phyloP scores from a whole-genome alignment of 768 basidiomycete genomes.

The Lactifluus echinatus region DNA sequence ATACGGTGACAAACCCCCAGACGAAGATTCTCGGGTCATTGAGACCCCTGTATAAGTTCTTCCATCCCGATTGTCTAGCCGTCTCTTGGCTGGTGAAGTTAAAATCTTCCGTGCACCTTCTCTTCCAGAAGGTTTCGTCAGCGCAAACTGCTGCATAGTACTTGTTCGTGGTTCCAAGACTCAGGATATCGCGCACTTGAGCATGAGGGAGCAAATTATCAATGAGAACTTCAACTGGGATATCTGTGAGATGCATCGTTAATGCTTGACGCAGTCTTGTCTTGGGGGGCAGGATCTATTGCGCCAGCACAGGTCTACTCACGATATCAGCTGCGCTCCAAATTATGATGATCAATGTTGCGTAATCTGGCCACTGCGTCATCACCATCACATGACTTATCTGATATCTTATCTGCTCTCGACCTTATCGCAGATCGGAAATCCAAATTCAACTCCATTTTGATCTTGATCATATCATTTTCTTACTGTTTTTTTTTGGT shows the following conservation, averaged over 20 bases:
- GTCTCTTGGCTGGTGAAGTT: conserved; percentile 68
- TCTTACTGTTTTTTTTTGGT: background rate
- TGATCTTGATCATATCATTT: background rate
- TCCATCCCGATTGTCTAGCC: conserved; percentile 72
- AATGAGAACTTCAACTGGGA: conserved; percentile 72
- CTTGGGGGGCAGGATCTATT: background rate
- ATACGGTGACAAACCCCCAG: conserved; percentile 45
- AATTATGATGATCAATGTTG: no score
- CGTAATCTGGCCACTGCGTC: background rate
- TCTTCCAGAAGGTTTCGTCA: conserved; percentile 77
- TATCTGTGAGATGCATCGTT: conserved; percentile 37
- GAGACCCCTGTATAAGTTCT: conserved; percentile 67
- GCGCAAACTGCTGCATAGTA: conserved; percentile 51
- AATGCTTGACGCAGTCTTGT: background rate
- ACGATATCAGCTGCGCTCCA: no score
- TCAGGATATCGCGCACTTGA: conserved; percentile 44
- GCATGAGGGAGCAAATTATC: conserved; percentile 62
- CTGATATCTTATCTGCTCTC: background rate
- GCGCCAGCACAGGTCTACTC: background rate
- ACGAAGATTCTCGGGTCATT: conserved; percentile 43
- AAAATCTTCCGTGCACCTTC: conserved; percentile 58
- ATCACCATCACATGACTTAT: background rate
- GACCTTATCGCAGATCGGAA: no score
- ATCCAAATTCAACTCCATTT: background rate
- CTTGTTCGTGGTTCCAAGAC: conserved; percentile 53